Evolutionary conservation across 2,329 filamentous ascomycete species (phyloP).

Genomic region (Colletotrichum lindemuthianum): DNA sequence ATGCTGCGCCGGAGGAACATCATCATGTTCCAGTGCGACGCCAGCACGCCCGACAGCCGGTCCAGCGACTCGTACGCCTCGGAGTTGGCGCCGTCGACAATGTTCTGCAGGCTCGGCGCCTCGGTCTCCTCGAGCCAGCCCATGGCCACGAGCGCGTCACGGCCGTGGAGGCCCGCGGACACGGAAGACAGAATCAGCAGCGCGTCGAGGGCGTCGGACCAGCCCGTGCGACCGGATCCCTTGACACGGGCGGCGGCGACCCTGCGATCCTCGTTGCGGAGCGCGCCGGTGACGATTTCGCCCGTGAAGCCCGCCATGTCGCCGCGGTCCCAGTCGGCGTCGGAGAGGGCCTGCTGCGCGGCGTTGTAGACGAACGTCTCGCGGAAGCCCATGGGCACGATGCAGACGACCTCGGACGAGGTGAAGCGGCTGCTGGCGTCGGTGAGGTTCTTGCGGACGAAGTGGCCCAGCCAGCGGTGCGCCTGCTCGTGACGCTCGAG

Average conservation of each 20-base stretch:
- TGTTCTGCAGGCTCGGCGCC: background rate
- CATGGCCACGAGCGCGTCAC: background rate
- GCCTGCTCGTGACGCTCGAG: constrained; percentile 48
- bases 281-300: background rate
- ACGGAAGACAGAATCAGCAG: constrained; percentile 20
- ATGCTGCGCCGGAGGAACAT: constrained; percentile 33
- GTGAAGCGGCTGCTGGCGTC: constrained; percentile 38
- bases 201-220: constrained; percentile 16
- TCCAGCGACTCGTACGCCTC: background rate
- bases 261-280: background rate
- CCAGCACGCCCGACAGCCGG: constrained; percentile 25
- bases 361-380: constrained; percentile 42
- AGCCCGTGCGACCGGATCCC: constrained; percentile 6
- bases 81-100: background rate
- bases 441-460: constrained; percentile 45
- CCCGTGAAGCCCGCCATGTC: constrained; percentile 10
- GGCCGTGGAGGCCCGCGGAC: background rate
- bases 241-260: constrained; percentile 3
- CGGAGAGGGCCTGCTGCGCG: constrained; percentile 43
- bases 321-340: constrained; percentile 42
- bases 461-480: constrained; percentile 43
- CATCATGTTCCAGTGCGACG: constrained; percentile 38
- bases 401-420: constrained; percentile 39
- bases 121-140: background rate
- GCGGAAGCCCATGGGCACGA: constrained; percentile 40